These are phyloP conservation scores for Knufia fluminis DNA, from an alignment of 2,329 filamentous ascomycete species.

Conservation along the genomic window DNA sequence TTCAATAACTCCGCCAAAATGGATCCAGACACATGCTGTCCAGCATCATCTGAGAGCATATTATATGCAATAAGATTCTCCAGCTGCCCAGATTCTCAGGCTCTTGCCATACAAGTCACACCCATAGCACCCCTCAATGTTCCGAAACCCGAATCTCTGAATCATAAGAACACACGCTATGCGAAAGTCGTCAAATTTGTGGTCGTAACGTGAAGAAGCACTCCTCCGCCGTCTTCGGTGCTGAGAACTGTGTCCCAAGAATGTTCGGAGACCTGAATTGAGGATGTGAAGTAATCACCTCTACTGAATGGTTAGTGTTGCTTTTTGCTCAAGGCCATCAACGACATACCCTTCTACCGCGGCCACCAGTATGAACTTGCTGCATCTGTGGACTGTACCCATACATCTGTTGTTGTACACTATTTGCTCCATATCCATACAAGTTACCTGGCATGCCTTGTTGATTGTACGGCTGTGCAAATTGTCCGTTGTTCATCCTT, in stretches of 20 bases:
- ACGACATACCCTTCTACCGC: constrained; percentile 35
- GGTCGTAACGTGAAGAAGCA: background rate
- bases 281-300: background rate
- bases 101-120: background rate
- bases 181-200: constrained; percentile 4
- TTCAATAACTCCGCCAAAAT: background rate
- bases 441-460: constrained; percentile 36
- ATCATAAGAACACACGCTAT: constrained; percentile 7
- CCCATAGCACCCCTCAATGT: background rate
- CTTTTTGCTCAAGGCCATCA: background rate
- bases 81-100: background rate
- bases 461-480: constrained; percentile 37
- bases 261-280: background rate
- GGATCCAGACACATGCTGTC: background rate
- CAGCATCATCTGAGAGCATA: background rate
- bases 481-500: constrained; percentile 37
- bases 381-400: constrained; percentile 34
- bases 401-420: constrained; percentile 32
- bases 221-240: background rate
- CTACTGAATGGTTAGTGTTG: constrained; percentile 1
- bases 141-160: background rate
- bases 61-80: background rate
- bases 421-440: constrained; percentile 47
- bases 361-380: constrained; percentile 39
- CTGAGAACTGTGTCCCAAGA: background rate